Percentiles rank a stretch among this genome's conserved stretches.
Evolutionary conservation across 768 basidiomycete species (phyloP).

Genomic region (Coprinopsis cinerea): DNA sequence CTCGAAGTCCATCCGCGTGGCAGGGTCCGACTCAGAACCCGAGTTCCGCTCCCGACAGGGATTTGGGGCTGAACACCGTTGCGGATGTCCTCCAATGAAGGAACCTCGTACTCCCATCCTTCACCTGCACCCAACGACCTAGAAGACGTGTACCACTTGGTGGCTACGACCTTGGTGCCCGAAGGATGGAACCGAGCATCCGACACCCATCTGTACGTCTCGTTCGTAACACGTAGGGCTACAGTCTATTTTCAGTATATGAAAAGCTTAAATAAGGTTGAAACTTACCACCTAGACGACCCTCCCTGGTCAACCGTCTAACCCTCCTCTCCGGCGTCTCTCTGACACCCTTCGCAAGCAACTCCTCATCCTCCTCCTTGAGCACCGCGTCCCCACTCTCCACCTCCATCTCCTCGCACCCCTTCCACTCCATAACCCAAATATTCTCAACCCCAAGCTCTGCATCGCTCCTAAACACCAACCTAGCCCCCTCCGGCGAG

Average conservation of each 20-base stretch:
- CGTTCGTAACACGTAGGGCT: slow-evolving; percentile 58
- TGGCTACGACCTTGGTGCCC: slow-evolving; percentile 57
- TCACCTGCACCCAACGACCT: slow-evolving; percentile 69
- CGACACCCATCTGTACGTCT: slow-evolving; percentile 66
- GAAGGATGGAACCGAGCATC: slow-evolving; percentile 70
- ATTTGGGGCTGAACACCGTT: slow-evolving; percentile 21
- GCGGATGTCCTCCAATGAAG: slow-evolving; percentile 30
- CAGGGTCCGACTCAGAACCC: slow-evolving; percentile 49
- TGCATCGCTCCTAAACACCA: slow-evolving; percentile 72
- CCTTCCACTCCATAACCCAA: slow-evolving; percentile 62
- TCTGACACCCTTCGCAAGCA: slow-evolving; percentile 42
- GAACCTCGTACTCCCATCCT: slow-evolving; percentile 62
- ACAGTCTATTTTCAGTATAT: background rate
- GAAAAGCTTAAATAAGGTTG: background rate
- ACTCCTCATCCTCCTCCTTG: slow-evolving; percentile 35
- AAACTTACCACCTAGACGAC: slow-evolving; percentile 40
- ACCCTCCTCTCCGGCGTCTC: slow-evolving; percentile 44
- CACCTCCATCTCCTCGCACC: slow-evolving; percentile 58
- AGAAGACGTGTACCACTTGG: slow-evolving; percentile 67
- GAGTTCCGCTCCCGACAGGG: slow-evolving; percentile 40
- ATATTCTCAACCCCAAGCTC: slow-evolving; percentile 71
- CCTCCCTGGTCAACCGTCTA: slow-evolving; percentile 51
- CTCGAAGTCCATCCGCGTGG: slow-evolving; percentile 57
- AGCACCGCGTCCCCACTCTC: slow-evolving; percentile 24
- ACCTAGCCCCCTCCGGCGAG: slow-evolving; percentile 54